A percentile compares a stretch with the other conserved stretches of the same genome.
These are phyloP conservation scores for Alternaria sp. DNA, from an alignment of 2,329 filamentous ascomycete genomes.

Conservation along the genomic window DNA sequence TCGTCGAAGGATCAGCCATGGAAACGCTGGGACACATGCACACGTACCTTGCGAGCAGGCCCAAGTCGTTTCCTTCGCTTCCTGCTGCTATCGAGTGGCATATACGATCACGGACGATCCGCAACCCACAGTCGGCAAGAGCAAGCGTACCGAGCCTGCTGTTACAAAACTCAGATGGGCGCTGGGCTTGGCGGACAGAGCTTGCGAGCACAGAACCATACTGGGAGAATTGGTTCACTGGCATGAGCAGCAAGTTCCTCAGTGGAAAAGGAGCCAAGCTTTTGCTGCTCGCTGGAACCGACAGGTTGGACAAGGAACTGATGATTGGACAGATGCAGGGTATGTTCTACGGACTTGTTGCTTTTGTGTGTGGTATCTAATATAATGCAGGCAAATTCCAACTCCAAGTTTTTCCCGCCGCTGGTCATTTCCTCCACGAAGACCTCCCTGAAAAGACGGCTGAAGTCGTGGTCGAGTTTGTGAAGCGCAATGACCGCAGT, in stretches of 20 bases:
- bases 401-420: conserved; percentile 90
- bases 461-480: conserved; percentile 85
- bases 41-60: conserved; percentile 83
- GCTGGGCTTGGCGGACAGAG: conserved; percentile 87
- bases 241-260: conserved; percentile 88
- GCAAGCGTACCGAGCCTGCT: conserved; percentile 87
- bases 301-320: conserved; percentile 87
- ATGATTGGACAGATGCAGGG: conserved; percentile 98
- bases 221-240: conserved; percentile 94
- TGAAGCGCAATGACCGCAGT: conserved; percentile 86
- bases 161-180: conserved; percentile 52
- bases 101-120: conserved; percentile 83
- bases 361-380: conserved; percentile 29
- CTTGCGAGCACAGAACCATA: conserved; percentile 84
- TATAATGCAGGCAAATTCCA: conserved; percentile 81
- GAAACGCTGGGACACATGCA: conserved; percentile 96
- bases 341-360: conserved; percentile 49
- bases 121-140: conserved; percentile 82
- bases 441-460: conserved; percentile 92
- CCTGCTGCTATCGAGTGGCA: conserved; percentile 93
- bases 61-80: conserved; percentile 77
- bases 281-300: conserved; percentile 85
- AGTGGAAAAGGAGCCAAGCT: conserved; percentile 82
- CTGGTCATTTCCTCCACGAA: conserved; percentile 96
- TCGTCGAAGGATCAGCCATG: conserved; percentile 94